phyloP scores from a whole-genome alignment of 345 rosid species.

The Salix purpurea region DNA sequence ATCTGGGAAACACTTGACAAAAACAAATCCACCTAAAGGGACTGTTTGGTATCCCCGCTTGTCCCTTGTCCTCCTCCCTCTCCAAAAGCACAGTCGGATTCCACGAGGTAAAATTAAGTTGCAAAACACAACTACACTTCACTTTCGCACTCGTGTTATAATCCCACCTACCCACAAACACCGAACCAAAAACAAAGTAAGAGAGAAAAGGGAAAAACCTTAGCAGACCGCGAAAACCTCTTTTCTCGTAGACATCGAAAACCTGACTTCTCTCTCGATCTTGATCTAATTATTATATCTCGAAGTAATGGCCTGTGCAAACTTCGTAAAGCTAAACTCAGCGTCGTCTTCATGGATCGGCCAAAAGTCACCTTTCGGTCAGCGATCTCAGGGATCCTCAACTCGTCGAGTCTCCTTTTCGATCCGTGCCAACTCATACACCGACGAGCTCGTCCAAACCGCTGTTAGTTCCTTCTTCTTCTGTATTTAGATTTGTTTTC shows the following conservation, averaged over 20 bases:
- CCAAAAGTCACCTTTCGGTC: slow-evolving; percentile 45
- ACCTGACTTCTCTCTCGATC: background rate
- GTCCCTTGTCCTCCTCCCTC: slow-evolving; percentile 19
- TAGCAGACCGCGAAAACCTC: background rate
- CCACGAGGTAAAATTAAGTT: slow-evolving; percentile 22
- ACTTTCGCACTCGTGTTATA: background rate
- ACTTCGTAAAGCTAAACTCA: slow-evolving; percentile 59
- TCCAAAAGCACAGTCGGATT: slow-evolving; percentile 31
- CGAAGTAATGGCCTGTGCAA: slow-evolving; percentile 64
- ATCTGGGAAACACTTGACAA: background rate
- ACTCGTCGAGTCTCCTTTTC: slow-evolving; percentile 58
- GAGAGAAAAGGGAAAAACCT: background rate
- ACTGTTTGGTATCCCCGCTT: slow-evolving; percentile 38
- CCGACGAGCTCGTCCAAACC: slow-evolving; percentile 88
- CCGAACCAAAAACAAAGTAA: background rate
- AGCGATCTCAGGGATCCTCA: slow-evolving; percentile 22
- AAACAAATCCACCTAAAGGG: background rate
- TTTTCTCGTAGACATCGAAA: background rate
- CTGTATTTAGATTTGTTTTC: background rate
- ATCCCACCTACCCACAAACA: background rate
- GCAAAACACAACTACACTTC: background rate
- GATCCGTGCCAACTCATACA: slow-evolving; percentile 71
- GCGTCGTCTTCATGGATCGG: slow-evolving; percentile 72
- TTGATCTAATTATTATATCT: background rate
- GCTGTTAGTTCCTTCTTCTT: slow-evolving; percentile 50